A percentile compares a stretch with the other conserved stretches of the same genome.
These are phyloP conservation scores for Blastocystis sp. DNA, from an alignment of 352 stramenopile genomes.

Conservation along the genomic window DNA sequence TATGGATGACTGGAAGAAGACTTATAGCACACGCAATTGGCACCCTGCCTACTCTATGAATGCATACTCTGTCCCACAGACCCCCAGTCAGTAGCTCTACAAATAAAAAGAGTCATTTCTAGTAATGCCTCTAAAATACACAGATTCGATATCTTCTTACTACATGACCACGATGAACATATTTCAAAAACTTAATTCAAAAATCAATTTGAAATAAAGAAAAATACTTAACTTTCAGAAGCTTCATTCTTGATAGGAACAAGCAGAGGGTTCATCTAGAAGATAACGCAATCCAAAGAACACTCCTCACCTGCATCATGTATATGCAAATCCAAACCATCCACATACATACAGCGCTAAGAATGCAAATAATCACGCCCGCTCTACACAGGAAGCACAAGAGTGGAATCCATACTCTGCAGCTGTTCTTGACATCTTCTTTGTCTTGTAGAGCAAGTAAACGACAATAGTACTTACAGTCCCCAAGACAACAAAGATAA, in stretches of 20 bases:
- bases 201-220: background rate
- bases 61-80: no score
- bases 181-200: constrained; percentile 9
- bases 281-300: background rate
- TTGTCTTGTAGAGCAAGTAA: constrained; percentile 18
- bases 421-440: constrained; percentile 26
- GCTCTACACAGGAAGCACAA: background rate
- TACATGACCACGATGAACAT: background rate
- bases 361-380: constrained; percentile 5
- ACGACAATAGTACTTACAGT: background rate
- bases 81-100: no score
- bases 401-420: background rate
- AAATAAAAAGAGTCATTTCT: no score
- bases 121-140: no score
- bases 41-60: no score
- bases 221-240: background rate
- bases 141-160: background rate
- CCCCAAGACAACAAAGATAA: constrained; percentile 30
- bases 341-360: constrained; percentile 52
- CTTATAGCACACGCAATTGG: no score
- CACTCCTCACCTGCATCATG: constrained; percentile 46
- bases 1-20: no score
- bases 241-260: constrained; percentile 8
- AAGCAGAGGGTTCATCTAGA: constrained; percentile 28
- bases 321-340: constrained; percentile 61